A percentile compares a stretch with the other conserved stretches of the same genome.
Conservation (phyloP, 345 rosid species). For the Rhodamnia argentea region DNA sequence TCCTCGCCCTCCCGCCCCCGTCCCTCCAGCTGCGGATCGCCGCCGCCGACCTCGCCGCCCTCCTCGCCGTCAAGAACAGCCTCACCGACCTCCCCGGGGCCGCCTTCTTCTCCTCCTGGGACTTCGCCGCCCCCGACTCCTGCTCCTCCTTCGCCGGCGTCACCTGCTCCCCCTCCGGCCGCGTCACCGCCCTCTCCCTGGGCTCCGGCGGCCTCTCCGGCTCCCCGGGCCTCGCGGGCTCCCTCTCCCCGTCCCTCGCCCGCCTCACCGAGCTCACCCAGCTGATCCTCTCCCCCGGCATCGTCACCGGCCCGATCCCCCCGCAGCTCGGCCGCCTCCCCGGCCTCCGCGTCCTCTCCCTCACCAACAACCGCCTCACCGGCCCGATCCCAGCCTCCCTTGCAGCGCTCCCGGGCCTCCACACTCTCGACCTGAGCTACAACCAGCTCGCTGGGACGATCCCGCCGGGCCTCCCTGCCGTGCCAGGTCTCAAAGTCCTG, state of each 20-base stretch:
- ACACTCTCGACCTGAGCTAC: slow-evolving; percentile 73
- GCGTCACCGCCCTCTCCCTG: slow-evolving; percentile 34
- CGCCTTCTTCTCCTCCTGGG: slow-evolving; percentile 54
- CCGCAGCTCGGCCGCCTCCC: slow-evolving; percentile 38
- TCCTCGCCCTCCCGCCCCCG: background rate
- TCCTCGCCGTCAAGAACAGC: slow-evolving; percentile 33
- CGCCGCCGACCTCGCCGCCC: slow-evolving; percentile 28
- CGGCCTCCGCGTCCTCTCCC: slow-evolving; percentile 56
- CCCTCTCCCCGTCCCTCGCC: slow-evolving; percentile 53
- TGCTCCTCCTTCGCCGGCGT: slow-evolving; percentile 58
- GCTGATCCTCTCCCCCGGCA: slow-evolving; percentile 65
- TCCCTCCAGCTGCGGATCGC: slow-evolving; percentile 6
- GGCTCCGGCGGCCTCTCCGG: slow-evolving; percentile 40
- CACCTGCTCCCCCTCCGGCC: slow-evolving; percentile 35
- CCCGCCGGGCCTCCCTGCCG: slow-evolving; percentile 29
- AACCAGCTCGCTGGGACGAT: slow-evolving; percentile 60
- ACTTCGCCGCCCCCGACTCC: slow-evolving; percentile 43
- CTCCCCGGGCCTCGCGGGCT: slow-evolving; percentile 61
- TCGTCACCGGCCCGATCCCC: slow-evolving; percentile 84
- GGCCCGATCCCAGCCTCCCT: slow-evolving; percentile 61
- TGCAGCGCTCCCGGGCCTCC: slow-evolving; percentile 33
- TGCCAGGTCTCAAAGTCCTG: slow-evolving; percentile 38
- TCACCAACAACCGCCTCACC: slow-evolving; percentile 65
- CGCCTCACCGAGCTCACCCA: slow-evolving; percentile 53
- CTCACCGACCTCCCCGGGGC: slow-evolving; percentile 59